Conservation (phyloP, 2,329 filamentous ascomycete genomes). For the Lasiodiplodia gonubiensis region DNA sequence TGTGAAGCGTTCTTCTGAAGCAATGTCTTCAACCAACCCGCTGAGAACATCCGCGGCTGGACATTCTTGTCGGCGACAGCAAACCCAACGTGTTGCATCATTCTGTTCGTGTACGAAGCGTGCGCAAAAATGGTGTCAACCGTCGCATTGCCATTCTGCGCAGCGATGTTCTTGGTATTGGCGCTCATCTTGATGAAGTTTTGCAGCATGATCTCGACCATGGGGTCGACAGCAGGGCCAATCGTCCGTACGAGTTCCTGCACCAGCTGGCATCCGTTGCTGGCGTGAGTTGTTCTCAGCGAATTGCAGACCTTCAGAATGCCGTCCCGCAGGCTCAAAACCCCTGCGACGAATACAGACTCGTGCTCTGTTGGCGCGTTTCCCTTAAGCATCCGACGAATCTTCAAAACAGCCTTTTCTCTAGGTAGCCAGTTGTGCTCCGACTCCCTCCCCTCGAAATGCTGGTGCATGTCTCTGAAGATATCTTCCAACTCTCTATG, state of each 20-base stretch:
- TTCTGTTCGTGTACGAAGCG: conserved; percentile 77
- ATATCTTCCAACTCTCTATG: conserved; percentile 86
- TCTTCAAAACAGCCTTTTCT: conserved; percentile 77
- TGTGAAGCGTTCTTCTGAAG: conserved; percentile 78
- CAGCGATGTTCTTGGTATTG: conserved; percentile 89
- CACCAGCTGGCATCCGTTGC: conserved; percentile 80
- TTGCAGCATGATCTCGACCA: conserved; percentile 90
- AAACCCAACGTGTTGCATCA: conserved; percentile 83
- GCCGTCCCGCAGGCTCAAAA: conserved; percentile 80
- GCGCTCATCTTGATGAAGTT: conserved; percentile 87
- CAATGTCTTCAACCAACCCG: conserved; percentile 83
- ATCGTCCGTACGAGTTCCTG: conserved; percentile 82
- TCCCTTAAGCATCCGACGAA: conserved; percentile 80
- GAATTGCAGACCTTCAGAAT: conserved; percentile 86
- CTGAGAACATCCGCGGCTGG: conserved; percentile 77
- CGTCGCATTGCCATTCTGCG: conserved; percentile 79
- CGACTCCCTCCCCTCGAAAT: conserved; percentile 86
- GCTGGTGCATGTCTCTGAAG: conserved; percentile 77
- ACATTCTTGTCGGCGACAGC: conserved; percentile 94
- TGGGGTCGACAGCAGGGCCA: conserved; percentile 79
- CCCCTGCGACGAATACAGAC: conserved; percentile 69
- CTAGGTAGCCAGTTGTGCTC: conserved; percentile 90
- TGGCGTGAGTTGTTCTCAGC: conserved; percentile 85
- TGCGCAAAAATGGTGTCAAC: conserved; percentile 82
- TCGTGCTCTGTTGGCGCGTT: conserved; percentile 81